Base-by-base conservation (phyloP, 768 basidiomycete species). In the Phanerochaete carnosa region DNA sequence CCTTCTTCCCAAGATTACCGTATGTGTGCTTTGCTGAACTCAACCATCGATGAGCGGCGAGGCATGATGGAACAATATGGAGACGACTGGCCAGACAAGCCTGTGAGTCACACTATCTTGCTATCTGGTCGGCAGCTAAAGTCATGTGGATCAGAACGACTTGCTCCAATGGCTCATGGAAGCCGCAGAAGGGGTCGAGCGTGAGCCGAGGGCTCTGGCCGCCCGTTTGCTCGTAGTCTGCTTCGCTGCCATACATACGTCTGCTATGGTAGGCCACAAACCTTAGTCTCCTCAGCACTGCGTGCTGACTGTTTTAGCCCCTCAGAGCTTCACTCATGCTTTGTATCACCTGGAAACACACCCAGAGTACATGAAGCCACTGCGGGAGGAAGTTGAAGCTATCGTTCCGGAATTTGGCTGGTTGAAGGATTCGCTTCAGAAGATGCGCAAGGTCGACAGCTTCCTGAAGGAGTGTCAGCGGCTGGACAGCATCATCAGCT, bases 381-480 rank as follows among this genome's bases (percentile, higher is more conserved):
- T 77, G 28, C 70, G 75, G 1, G 66, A 72, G 58, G 76, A 77
- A 55, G 62, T 74, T 25, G 69, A 73, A 35, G 54, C 56, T 1
- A 65, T 70, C n/a, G 39, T 35, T 73, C 2, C 64, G 16, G 64
- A 74, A 13, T 3, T 8, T n/a, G 54, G 46, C 56, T 66, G 59
- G 74, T 68, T 70, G 9, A 75, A 74, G 60, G 59, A 46, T 5
- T 65, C 70, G 2, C 59, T 75, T 35, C 62, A 58, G 9, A 68
- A 66, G 53, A 73, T 75, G 74, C 64, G 60, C 46, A 74, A 72
- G 59, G 29, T 75, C 15, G 75, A 76, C 62, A 75, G 74, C 57
- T 74, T 76, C 63, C 45, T 76, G 37, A 68, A 66, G 53, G 75
- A 76, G 58, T 67, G 64, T 1, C 66, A 66, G 59, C 64, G 74